These are phyloP conservation scores for Solanum pimpinellifolium DNA, from an alignment of 257 asterid species.

Conservation along the genomic window DNA sequence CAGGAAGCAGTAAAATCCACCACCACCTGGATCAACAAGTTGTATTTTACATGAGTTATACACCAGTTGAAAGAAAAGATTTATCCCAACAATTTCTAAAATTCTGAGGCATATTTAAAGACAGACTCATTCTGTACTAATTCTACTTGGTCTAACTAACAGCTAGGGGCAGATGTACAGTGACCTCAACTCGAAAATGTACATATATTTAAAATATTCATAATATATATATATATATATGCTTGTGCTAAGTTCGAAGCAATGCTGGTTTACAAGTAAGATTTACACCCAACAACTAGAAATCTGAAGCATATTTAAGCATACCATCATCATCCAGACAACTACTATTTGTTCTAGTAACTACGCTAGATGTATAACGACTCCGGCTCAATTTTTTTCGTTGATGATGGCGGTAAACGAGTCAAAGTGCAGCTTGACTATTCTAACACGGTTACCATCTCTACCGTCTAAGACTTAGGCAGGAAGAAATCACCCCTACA, in stretches of 20 bases:
- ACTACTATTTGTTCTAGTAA: background rate
- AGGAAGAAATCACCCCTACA: background rate
- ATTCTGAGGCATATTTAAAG: background rate
- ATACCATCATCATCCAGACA: background rate
- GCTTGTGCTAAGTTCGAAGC: background rate
- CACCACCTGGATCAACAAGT: conserved; percentile 40
- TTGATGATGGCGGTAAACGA: background rate
- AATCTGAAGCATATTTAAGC: background rate
- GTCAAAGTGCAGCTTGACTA: background rate
- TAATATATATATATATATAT: background rate
- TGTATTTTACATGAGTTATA: background rate
- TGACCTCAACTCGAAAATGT: background rate
- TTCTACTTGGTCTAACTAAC: background rate
- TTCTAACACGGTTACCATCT: background rate
- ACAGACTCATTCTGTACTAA: background rate
- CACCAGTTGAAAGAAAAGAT: background rate
- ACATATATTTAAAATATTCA: background rate
- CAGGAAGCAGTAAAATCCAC: conserved; percentile 82
- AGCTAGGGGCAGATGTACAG: background rate
- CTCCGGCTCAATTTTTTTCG: background rate
- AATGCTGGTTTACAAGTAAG: background rate
- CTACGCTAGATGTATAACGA: background rate
- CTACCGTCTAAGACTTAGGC: background rate
- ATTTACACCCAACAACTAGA: background rate
- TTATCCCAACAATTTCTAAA: background rate